phyloP scores from a whole-genome alignment of 164 flowering plant genomes.

The Vitis rupestris region DNA sequence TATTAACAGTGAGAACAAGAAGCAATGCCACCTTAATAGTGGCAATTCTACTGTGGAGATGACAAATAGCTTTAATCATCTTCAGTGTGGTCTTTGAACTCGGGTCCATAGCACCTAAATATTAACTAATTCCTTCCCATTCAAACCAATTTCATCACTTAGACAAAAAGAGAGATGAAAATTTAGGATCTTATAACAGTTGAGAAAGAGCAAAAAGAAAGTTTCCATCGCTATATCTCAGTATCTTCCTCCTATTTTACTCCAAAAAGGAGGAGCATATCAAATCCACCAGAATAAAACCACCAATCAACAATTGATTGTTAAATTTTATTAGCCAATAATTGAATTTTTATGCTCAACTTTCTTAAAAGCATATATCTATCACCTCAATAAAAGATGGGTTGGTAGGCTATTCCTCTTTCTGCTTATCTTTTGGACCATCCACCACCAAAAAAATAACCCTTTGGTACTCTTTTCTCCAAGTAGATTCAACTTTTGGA shows the following conservation, averaged over 20 bases:
- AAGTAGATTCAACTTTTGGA: constrained; percentile 18
- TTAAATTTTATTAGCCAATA: background rate
- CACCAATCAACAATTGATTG: background rate
- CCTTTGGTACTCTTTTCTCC: background rate
- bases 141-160: no score
- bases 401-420: constrained; percentile 15
- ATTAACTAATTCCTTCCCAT: no score
- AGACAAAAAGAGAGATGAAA: no score
- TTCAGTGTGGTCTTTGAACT: no score
- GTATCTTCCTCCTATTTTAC: background rate
- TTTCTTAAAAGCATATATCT: background rate
- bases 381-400: background rate
- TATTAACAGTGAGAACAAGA: no score
- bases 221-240: no score
- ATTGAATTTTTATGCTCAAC: constrained; percentile 1
- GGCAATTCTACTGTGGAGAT: no score
- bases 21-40: no score
- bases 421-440: constrained; percentile 25
- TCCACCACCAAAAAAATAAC: constrained; percentile 21
- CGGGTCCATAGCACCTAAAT: no score
- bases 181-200: no score
- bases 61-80: no score
- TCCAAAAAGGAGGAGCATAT: background rate
- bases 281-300: background rate
- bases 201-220: no score